phyloP scores from a whole-genome alignment of 257 asterid species.

The Coffea canephora region DNA sequence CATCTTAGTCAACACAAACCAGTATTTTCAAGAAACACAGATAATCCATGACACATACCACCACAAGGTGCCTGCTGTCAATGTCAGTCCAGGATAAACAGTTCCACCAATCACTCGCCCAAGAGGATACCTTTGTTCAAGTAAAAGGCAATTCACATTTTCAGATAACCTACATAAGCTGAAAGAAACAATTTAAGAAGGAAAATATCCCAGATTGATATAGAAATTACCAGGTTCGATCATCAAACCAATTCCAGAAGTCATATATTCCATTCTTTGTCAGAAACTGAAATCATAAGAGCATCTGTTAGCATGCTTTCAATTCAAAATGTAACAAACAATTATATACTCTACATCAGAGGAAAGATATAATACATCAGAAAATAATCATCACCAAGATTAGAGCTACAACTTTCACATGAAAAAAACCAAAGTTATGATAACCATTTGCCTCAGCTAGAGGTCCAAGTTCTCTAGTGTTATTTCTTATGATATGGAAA shows the following conservation, averaged over 20 bases:
- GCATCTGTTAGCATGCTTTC: conserved; percentile 25
- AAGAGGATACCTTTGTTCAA: conserved; percentile 79
- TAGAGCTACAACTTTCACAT: not conserved
- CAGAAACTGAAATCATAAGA: conserved; percentile 72
- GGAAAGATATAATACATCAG: not conserved
- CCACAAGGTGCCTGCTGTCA: conserved; percentile 94
- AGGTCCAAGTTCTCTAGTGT: not conserved
- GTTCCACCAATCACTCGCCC: conserved; percentile 99
- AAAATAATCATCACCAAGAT: not conserved
- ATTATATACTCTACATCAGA: not conserved
- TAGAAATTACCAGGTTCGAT: conserved; percentile 87
- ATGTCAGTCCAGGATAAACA: conserved; percentile 93
- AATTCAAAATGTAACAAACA: not conserved
- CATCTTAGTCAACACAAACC: not conserved
- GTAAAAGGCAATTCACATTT: not conserved
- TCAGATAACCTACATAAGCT: not conserved
- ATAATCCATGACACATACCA: conserved; percentile 19
- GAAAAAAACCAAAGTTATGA: not conserved
- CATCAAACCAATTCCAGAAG: conserved; percentile 99
- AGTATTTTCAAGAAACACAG: conserved; percentile 1
- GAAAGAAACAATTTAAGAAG: not conserved
- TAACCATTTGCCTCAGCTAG: not conserved
- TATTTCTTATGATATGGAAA: not conserved
- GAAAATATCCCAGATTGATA: conserved; percentile 11
- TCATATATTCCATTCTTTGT: conserved; percentile 90